Conservation (phyloP, 2,329 filamentous ascomycete genomes). For the Sporothrix brunneoviolacea region DNA sequence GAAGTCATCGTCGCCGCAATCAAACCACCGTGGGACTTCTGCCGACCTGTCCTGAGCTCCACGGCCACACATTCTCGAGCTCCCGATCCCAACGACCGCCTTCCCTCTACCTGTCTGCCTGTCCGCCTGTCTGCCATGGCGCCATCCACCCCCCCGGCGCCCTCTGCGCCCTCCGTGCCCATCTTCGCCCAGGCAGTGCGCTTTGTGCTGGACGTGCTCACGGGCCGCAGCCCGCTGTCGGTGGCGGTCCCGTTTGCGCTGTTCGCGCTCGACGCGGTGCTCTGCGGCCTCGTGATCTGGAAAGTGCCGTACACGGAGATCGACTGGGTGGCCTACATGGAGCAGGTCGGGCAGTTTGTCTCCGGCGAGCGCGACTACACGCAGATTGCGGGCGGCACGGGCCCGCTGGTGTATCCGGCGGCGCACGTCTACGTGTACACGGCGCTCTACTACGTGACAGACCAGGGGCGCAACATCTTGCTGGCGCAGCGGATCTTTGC, state of each 20-base stretch:
- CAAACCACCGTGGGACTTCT: too few relatives aligned
- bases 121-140: too few relatives aligned
- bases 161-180: constrained; percentile 1
- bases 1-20: too few relatives aligned
- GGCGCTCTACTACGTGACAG: constrained; percentile 68
- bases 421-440: constrained; percentile 90
- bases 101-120: too few relatives aligned
- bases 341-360: constrained; percentile 75
- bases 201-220: constrained; percentile 37
- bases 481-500: constrained; percentile 81
- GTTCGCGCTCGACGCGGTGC: constrained; percentile 60
- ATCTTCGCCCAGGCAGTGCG: constrained; percentile 23
- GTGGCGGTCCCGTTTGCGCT: constrained; percentile 52
- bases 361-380: constrained; percentile 84
- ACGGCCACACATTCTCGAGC: too few relatives aligned
- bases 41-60: too few relatives aligned
- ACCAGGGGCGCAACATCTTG: constrained; percentile 66
- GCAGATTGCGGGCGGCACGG: constrained; percentile 78
- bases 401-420: constrained; percentile 90
- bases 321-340: constrained; percentile 96
- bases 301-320: constrained; percentile 94
- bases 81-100: too few relatives aligned
- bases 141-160: neutral
- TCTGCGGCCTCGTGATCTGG: constrained; percentile 70
- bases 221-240: constrained; percentile 44